These are phyloP conservation scores for Azolla pinnata DNA, from an alignment of 75 land plant species.

Conservation along the genomic window DNA sequence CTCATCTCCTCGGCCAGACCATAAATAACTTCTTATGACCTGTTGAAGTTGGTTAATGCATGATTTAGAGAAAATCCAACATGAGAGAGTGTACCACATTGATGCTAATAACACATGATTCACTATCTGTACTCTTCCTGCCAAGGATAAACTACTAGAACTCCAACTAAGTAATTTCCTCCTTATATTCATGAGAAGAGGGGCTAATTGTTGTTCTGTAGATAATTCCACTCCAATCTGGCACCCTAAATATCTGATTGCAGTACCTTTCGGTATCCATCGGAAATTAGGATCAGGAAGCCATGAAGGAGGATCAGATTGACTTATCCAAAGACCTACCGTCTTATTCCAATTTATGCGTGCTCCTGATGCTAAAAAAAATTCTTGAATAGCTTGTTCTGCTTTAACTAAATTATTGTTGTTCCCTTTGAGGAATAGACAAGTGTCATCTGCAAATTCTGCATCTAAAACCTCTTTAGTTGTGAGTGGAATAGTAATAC, in stretches of 20 bases:
- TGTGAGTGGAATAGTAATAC: background rate
- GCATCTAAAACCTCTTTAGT: background rate
- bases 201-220: background rate
- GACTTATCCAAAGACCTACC: background rate
- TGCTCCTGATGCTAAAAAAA: too few species aligned
- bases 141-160: background rate
- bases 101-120: background rate
- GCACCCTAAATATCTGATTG: background rate
- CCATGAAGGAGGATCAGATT: background rate
- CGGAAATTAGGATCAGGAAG: too few species aligned
- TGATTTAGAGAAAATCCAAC: background rate
- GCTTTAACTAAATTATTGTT: background rate
- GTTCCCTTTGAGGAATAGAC: background rate
- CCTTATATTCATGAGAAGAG: background rate
- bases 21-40: background rate
- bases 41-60: background rate
- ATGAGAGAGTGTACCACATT: background rate
- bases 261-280: background rate
- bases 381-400: too few species aligned
- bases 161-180: background rate
- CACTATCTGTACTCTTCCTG: background rate
- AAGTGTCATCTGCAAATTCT: background rate
- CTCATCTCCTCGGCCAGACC: background rate
- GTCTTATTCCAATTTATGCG: background rate
- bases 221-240: background rate